Conservation (phyloP, 2,329 filamentous ascomycete species). For the Calonectria pseudoturangicola region DNA sequence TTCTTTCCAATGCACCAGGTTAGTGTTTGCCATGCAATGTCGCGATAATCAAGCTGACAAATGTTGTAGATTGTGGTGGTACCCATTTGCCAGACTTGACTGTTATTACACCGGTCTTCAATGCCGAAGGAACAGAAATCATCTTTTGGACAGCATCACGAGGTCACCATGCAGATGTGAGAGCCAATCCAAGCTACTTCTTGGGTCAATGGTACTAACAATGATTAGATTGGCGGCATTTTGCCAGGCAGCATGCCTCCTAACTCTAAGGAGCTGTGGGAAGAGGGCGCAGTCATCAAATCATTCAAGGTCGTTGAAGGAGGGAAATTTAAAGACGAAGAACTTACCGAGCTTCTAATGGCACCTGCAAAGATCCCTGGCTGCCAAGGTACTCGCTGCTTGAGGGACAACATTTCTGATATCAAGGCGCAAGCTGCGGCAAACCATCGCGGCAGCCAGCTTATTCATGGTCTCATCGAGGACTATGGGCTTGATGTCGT, state of each 20-base stretch:
- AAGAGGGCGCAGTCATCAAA: constrained; percentile 77
- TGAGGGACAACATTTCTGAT: constrained; percentile 87
- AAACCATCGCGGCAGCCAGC: constrained; percentile 86
- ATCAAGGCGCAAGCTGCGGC: constrained; percentile 88
- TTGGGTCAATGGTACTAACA: not conserved
- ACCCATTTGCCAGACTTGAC: constrained; percentile 89
- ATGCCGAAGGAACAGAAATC: constrained; percentile 76
- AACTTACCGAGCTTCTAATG: constrained; percentile 81
- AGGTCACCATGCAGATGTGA: constrained; percentile 83
- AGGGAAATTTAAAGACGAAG: constrained; percentile 84
- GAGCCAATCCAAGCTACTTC: not conserved
- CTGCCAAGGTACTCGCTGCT: constrained; percentile 84
- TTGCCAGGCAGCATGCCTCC: constrained; percentile 87
- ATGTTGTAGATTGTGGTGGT: constrained; percentile 78
- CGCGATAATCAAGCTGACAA: not conserved
- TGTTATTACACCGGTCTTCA: constrained; percentile 85
- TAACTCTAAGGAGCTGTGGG: constrained; percentile 77
- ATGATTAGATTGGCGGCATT: constrained; percentile 79
- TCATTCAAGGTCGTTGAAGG: constrained; percentile 82
- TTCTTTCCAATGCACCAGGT: constrained; percentile 84
- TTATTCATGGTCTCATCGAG: constrained; percentile 82
- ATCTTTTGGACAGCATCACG: constrained; percentile 87
- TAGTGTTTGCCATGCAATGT: not conserved
- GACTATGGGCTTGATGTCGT: constrained; percentile 86
- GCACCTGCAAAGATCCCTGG: constrained; percentile 83